Evolutionary conservation across 148 eudicot species (phyloP).

Genomic region (Fagopyrum tataricum): DNA sequence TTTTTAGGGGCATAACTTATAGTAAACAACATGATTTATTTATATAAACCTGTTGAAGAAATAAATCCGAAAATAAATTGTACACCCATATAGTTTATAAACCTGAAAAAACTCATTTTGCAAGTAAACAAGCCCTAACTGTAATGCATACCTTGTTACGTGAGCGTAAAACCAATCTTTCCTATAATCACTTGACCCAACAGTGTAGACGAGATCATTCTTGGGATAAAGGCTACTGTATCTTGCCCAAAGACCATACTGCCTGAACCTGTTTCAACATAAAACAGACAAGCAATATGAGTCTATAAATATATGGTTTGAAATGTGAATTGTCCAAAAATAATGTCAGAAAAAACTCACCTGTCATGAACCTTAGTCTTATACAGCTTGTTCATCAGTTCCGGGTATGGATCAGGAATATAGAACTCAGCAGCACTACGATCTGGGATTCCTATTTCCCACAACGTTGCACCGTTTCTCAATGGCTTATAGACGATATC

Average conservation of each 20-base stretch:
- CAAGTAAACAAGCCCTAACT: too few relatives aligned
- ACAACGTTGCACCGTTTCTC: constrained; percentile 54
- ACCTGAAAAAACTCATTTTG: too few relatives aligned
- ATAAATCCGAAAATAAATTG: too few relatives aligned
- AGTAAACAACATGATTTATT: too few relatives aligned
- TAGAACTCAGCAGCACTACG: constrained; percentile 64
- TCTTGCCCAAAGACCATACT: constrained; percentile 65
- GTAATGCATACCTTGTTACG: constrained; percentile 43
- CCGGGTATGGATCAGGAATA: constrained; percentile 42
- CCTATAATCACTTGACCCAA: constrained; percentile 42
- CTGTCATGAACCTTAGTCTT: constrained; percentile 18
- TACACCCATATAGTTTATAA: too few relatives aligned
- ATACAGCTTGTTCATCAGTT: constrained; percentile 24
- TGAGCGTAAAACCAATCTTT: constrained; percentile 64
- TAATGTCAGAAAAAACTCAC: constrained; percentile 18
- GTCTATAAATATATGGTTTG: too few relatives aligned
- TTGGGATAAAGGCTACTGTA: constrained; percentile 47
- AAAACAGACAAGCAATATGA: too few relatives aligned
- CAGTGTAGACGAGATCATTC: constrained; percentile 37
- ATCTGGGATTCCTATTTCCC: constrained; percentile 74
- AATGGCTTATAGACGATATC: constrained; percentile 34
- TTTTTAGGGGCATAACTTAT: too few relatives aligned
- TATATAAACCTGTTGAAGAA: too few relatives aligned
- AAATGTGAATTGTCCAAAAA: too few relatives aligned
- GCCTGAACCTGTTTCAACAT: constrained; percentile 43